A percentile compares a stretch with the other conserved stretches of the same genome.
phyloP scores from a whole-genome alignment of 1,284 basidiomycete genomes.

The Ceratobasidium sp. region DNA sequence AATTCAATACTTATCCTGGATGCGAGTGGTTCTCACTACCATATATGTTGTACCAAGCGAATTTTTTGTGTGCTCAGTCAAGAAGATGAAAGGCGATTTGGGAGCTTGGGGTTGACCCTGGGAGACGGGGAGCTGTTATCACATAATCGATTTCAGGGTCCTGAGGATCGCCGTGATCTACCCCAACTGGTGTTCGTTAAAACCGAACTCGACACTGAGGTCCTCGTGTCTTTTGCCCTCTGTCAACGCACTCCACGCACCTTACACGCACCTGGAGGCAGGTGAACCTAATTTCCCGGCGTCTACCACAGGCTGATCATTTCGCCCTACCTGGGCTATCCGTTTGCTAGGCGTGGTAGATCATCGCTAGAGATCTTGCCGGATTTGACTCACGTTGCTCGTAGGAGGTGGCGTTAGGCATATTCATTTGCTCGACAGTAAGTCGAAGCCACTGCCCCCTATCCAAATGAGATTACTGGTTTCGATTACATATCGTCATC shows the following conservation, averaged over 20 bases:
- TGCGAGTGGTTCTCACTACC: background rate
- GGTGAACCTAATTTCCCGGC: background rate
- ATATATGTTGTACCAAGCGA: background rate
- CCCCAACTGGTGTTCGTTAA: constrained; percentile 21
- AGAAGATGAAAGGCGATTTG: constrained; percentile 6
- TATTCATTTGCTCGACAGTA: too few relatives aligned
- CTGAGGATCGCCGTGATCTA: constrained; percentile 31
- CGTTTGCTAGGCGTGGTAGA: background rate
- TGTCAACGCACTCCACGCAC: constrained; percentile 20
- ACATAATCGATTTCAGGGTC: constrained; percentile 27
- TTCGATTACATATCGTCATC: too few relatives aligned
- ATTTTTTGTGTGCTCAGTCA: background rate
- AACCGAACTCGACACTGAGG: constrained; percentile 20
- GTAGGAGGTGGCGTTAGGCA: too few relatives aligned
- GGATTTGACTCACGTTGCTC: too few relatives aligned
- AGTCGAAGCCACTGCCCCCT: too few relatives aligned
- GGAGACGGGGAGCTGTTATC: background rate
- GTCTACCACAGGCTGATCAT: background rate
- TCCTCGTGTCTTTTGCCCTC: constrained; percentile 18
- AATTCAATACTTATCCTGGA: background rate
- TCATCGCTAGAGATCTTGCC: too few relatives aligned
- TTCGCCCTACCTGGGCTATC: background rate
- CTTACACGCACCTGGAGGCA: constrained; percentile 10
- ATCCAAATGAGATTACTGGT: too few relatives aligned
- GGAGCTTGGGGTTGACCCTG: constrained; percentile 10